Conservation (phyloP, 2,329 filamentous ascomycete genomes). For the Pseudogymnoascus sp. region DNA sequence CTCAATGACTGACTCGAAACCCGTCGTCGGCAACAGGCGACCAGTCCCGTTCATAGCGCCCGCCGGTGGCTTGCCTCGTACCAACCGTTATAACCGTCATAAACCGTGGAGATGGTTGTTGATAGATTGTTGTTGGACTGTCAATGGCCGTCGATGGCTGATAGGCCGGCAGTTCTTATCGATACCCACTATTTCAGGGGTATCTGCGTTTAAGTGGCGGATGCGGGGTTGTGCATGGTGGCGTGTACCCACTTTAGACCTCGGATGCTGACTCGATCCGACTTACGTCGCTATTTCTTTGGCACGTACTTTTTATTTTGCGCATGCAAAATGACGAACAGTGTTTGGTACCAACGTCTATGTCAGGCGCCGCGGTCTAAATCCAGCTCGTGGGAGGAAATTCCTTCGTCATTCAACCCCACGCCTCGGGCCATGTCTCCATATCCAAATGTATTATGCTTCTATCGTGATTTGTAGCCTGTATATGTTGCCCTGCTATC, state of each 20-base stretch:
- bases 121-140: not conserved
- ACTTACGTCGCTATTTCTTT: not conserved
- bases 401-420: not conserved
- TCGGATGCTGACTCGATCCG: not conserved
- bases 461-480: not conserved
- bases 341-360: not conserved
- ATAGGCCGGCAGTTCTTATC: not conserved
- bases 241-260: not conserved
- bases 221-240: not conserved
- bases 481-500: not conserved
- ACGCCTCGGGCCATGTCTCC: slow-evolving; percentile 3
- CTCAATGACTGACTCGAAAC: not conserved
- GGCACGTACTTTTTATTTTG: not conserved
- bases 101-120: not conserved
- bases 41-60: not conserved
- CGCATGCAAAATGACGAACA: not conserved
- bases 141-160: not conserved
- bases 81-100: not conserved
- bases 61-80: not conserved
- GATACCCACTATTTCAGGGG: not conserved
- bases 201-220: not conserved
- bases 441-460: not conserved
- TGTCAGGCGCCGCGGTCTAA: slow-evolving; percentile 3
- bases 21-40: not conserved
- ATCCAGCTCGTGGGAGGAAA: not conserved